Percentiles rank a stretch among this genome's conserved stretches.
Conservation (phyloP, 2,329 filamentous ascomycete genomes). For the Colletotrichum salicis region DNA sequence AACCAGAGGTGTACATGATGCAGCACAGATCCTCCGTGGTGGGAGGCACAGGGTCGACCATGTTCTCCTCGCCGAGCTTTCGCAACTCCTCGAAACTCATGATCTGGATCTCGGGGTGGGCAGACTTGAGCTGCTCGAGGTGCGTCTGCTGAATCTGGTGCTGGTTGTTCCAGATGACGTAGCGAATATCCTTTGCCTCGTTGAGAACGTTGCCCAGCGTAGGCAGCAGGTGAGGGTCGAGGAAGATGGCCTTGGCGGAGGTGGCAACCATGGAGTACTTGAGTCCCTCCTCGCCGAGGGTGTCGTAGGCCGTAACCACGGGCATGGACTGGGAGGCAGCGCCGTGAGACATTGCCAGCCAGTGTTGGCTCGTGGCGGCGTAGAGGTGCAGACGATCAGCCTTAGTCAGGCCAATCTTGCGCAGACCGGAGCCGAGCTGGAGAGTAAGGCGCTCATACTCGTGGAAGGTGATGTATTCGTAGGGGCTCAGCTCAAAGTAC, state of each 20-base stretch:
- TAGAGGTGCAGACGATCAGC: constrained; percentile 81
- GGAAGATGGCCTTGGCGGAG: constrained; percentile 74
- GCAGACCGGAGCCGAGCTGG: constrained; percentile 75
- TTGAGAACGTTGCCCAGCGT: constrained; percentile 65
- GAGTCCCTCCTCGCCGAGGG: constrained; percentile 79
- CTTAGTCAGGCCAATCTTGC: constrained; percentile 76
- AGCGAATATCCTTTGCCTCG: constrained; percentile 58
- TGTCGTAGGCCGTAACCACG: constrained; percentile 87
- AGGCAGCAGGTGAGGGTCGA: constrained; percentile 64
- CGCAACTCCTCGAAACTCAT: constrained; percentile 63
- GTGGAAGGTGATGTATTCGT: constrained; percentile 80
- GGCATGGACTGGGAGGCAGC: constrained; percentile 80
- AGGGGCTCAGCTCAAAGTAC: constrained; percentile 84
- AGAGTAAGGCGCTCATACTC: constrained; percentile 79
- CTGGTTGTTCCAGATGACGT: constrained; percentile 67
- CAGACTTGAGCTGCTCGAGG: constrained; percentile 58
- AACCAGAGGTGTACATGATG: constrained; percentile 79
- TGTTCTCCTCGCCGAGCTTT: constrained; percentile 69
- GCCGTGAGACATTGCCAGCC: constrained; percentile 62
- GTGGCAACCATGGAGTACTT: constrained; percentile 80
- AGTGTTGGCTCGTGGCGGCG: constrained; percentile 74
- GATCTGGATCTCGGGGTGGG: constrained; percentile 55
- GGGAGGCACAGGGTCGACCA: constrained; percentile 75
- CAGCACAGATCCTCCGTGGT: constrained; percentile 80
- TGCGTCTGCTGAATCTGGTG: constrained; percentile 62